Evolutionary conservation across 768 basidiomycete genomes (phyloP), one percentile per base, ranked within the genome.

Genomic region (Phaeolepiota aurea): DNA sequence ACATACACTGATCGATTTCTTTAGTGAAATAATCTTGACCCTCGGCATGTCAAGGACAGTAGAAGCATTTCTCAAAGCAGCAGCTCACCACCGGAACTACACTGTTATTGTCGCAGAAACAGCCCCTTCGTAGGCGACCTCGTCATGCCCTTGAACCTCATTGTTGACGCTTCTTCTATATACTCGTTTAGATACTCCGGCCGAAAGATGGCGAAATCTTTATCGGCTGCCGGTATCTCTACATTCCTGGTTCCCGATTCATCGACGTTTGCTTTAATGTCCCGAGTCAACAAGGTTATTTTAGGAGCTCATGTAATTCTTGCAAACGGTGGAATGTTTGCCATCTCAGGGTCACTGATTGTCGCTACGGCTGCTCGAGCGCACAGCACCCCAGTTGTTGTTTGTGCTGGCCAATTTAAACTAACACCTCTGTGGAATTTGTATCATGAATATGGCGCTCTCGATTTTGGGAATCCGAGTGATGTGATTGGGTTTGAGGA

Each of bases 211-310:
- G 90, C 93, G 1, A 66, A 77, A 50, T 76, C 83, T 2, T 71
- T 97, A 16, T 87, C 92, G 3, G 65, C 77, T 3, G 74, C 80
- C 12, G 82, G 82, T 36, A 91, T 98, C 47, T 89, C 89, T 4
- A 94, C 92, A n/a, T 87, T 97, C 57, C 83, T 99, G 36, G 83
- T 98, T 38, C 94, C 96, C 31, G 94, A 98, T 61, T 92, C 90
- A 5, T 92, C 91, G 18, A 82, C 97, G 57, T 94, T 87, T 56
- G 90, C 92, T 9, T 74, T 99, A 47, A 89, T 98, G 81, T 94
- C 96, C 3, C 81, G 94, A 44, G 87, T 94, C 45, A 94, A 92
- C 66, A 99, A 99, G 62, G 85, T 98, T 50, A 79, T 99, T 44
- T 72, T 99, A 34, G 90, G 92, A 20, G 86, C 92, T 9, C 94